A percentile compares a stretch with the other conserved stretches of the same genome.
Evolutionary conservation across 2,329 filamentous ascomycete genomes (phyloP).

Genomic region (Acrodontium crateriforme): DNA sequence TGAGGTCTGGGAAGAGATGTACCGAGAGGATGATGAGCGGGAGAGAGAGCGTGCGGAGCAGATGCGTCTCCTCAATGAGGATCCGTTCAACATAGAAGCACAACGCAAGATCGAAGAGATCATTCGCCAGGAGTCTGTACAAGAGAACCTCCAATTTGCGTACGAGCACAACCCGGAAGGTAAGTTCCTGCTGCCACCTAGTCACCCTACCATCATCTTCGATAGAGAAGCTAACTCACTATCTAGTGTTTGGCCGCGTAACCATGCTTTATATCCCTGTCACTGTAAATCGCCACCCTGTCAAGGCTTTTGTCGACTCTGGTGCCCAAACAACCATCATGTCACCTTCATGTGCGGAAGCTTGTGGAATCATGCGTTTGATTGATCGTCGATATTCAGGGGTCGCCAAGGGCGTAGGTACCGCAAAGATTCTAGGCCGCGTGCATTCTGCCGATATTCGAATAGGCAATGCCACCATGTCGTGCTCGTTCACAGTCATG

Average conservation of each 20-base stretch:
- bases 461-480: conserved; percentile 73
- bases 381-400: conserved; percentile 87
- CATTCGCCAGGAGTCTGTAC: conserved; percentile 85
- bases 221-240: neutral
- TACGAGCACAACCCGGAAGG: conserved; percentile 97
- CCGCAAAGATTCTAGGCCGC: conserved; percentile 83
- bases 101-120: conserved; percentile 92
- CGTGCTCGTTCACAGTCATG: conserved; percentile 98
- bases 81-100: conserved; percentile 86
- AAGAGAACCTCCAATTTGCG: conserved; percentile 89
- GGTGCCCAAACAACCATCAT: conserved; percentile 98
- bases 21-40: conserved; percentile 55
- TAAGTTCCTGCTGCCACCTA: conserved; percentile 29
- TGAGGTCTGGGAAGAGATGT: conserved; percentile 53
- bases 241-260: conserved; percentile 75
- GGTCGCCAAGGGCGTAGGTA: conserved; percentile 85
- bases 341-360: conserved; percentile 83
- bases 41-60: conserved; percentile 68
- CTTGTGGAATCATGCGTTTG: conserved; percentile 89
- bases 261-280: conserved; percentile 95
- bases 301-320: conserved; percentile 95
- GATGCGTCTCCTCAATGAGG: conserved; percentile 75
- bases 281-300: conserved; percentile 79
- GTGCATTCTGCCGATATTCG: conserved; percentile 93
- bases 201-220: neutral